phyloP scores from a whole-genome alignment of 2,329 filamentous ascomycete genomes.

The Pseudogymnoascus pannorum region DNA sequence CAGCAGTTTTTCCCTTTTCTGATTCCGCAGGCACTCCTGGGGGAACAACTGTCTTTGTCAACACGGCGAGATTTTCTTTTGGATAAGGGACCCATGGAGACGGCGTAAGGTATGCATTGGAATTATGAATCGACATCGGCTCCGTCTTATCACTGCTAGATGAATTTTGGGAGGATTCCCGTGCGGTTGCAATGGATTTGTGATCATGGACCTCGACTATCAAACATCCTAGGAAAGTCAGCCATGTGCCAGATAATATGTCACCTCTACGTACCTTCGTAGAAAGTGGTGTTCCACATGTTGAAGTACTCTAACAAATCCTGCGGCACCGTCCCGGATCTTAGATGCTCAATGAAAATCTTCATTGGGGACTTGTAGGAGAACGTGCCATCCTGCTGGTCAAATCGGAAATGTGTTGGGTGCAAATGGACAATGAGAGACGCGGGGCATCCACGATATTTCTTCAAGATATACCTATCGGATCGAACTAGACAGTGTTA shows the following conservation, averaged over 20 bases:
- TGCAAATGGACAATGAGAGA: conserved; percentile 85
- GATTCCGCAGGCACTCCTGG: conserved; percentile 20
- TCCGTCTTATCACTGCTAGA: conserved; percentile 54
- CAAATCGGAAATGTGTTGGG: conserved; percentile 80
- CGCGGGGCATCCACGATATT: conserved; percentile 64
- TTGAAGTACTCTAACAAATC: conserved; percentile 77
- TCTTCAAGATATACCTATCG: conserved; percentile 72
- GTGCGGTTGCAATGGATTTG: conserved; percentile 55
- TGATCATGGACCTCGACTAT: conserved; percentile 94
- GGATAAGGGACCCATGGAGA: conserved; percentile 78
- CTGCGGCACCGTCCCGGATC: conserved; percentile 72
- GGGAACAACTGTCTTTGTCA: conserved; percentile 20
- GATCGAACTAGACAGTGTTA: conserved; percentile 53
- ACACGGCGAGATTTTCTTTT: conserved; percentile 34
- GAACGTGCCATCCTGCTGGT: conserved; percentile 88
- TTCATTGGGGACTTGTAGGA: conserved; percentile 89
- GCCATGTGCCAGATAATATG: conserved; percentile 1
- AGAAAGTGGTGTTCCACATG: conserved; percentile 67
- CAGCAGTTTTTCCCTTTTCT: conserved; percentile 36
- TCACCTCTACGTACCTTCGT: conserved; percentile 57
- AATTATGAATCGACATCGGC: conserved; percentile 85
- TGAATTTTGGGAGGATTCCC: conserved; percentile 48
- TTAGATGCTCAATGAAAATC: conserved; percentile 67
- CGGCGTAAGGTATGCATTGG: conserved; percentile 82
- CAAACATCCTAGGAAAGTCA: conserved; percentile 52